A percentile compares a stretch with the other conserved stretches of the same genome.
Conservation (phyloP, 1,284 basidiomycete genomes). For the Peniophora sp. region DNA sequence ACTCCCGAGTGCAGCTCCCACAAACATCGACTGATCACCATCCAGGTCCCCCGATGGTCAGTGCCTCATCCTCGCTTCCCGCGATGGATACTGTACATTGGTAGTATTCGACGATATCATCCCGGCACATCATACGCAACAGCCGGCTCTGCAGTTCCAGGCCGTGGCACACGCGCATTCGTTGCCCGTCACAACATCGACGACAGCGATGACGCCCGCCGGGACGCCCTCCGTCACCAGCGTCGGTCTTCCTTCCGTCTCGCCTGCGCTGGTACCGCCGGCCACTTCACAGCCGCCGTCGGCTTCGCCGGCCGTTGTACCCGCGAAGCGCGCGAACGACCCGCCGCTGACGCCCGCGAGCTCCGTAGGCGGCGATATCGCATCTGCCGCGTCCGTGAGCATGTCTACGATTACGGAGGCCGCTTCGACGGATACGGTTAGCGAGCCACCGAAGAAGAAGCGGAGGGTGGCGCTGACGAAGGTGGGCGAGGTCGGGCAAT, state of each 20-base stretch:
- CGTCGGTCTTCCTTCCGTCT: slow-evolving; percentile 19
- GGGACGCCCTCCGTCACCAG: slow-evolving; percentile 33
- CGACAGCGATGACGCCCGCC: slow-evolving; percentile 22
- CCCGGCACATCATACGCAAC: slow-evolving; percentile 78
- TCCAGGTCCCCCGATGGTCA: slow-evolving; percentile 93
- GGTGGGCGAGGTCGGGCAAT: slow-evolving; percentile 51
- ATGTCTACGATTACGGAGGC: no score
- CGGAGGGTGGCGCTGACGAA: slow-evolving; percentile 75
- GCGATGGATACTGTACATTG: slow-evolving; percentile 96
- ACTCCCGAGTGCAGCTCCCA: slow-evolving; percentile 3
- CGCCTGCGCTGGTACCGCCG: slow-evolving; percentile 31
- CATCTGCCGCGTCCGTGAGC: neutral
- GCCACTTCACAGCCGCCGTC: neutral
- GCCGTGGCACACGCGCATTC: slow-evolving; percentile 81
- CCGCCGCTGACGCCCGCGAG: slow-evolving; percentile 45
- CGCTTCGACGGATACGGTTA: slow-evolving; percentile 11
- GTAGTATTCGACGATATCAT: slow-evolving; percentile 89
- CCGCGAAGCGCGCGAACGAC: slow-evolving; percentile 42
- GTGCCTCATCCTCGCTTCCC: slow-evolving; percentile 83
- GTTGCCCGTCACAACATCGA: slow-evolving; percentile 44
- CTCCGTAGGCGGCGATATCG: slow-evolving; percentile 29
- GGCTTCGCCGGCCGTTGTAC: slow-evolving; percentile 21
- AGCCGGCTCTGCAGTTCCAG: slow-evolving; percentile 79
- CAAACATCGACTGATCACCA: no score
- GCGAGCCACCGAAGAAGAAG: slow-evolving; percentile 74